phyloP scores from a whole-genome alignment of 2,329 filamentous ascomycete genomes.

The Xylariaceae sp. region DNA sequence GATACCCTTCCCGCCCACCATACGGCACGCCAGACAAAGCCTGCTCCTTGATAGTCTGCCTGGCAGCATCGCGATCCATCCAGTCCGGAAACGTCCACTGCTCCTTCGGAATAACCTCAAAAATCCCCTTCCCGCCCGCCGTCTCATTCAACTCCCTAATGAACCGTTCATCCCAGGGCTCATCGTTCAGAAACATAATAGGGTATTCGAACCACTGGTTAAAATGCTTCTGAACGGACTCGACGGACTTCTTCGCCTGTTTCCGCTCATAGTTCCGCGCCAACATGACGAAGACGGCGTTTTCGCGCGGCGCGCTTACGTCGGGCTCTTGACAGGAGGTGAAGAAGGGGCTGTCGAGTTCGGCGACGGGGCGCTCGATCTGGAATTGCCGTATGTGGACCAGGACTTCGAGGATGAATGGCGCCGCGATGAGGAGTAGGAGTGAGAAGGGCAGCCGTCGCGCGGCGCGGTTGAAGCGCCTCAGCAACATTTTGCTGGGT shows the following conservation, averaged over 20 bases:
- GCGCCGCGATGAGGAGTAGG: conserved; percentile 29
- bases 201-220: conserved; percentile 45
- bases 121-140: conserved; percentile 35
- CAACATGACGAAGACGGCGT: conserved; percentile 43
- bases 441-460: conserved; percentile 31
- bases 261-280: conserved; percentile 41
- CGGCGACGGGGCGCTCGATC: conserved; percentile 33
- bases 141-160: conserved; percentile 35
- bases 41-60: conserved; percentile 33
- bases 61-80: conserved; percentile 31
- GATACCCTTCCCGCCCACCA: conserved; percentile 38
- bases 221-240: conserved; percentile 40
- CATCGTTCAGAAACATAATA: conserved; percentile 43
- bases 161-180: conserved; percentile 39
- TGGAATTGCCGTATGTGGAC: conserved; percentile 34
- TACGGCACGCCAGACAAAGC: conserved; percentile 34
- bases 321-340: conserved; percentile 38
- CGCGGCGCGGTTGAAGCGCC: conserved; percentile 31
- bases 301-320: conserved; percentile 35
- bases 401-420: conserved; percentile 33
- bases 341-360: conserved; percentile 39
- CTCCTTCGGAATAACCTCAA: conserved; percentile 38
- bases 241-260: conserved; percentile 37
- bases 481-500: conserved; percentile 24
- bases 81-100: conserved; percentile 40